A percentile compares a stretch with the other conserved stretches of the same genome.
phyloP scores from a whole-genome alignment of 2,329 filamentous ascomycete genomes.

The Davidsoniella neocaledoniae region DNA sequence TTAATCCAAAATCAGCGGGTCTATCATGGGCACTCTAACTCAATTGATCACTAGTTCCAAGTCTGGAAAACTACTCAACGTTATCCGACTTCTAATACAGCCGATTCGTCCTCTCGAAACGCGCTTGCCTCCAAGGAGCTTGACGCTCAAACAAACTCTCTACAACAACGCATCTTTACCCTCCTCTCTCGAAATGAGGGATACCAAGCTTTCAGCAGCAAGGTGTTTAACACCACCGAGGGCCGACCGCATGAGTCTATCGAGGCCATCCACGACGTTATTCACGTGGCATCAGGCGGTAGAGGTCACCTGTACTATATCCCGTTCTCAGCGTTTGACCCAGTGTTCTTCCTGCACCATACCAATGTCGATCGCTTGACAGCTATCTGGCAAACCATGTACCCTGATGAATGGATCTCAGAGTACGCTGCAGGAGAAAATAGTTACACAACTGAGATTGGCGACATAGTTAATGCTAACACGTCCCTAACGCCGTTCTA shows the following conservation, averaged over 20 bases:
- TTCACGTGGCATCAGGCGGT: slow-evolving; percentile 41
- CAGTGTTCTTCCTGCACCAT: slow-evolving; percentile 64
- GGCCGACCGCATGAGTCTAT: slow-evolving; percentile 42
- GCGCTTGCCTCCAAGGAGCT: slow-evolving; percentile 34
- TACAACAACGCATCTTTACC: slow-evolving; percentile 48
- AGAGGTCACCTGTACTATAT: slow-evolving; percentile 55
- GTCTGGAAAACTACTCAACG: slow-evolving; percentile 44
- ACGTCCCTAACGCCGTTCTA: slow-evolving; percentile 54
- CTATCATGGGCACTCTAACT: not conserved
- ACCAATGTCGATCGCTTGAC: slow-evolving; percentile 58
- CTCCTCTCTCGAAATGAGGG: slow-evolving; percentile 51
- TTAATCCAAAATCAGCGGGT: not conserved
- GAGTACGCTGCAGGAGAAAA: slow-evolving; percentile 36
- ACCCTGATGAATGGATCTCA: slow-evolving; percentile 50
- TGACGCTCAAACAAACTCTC: slow-evolving; percentile 33
- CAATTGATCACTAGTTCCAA: slow-evolving; percentile 29
- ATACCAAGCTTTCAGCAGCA: slow-evolving; percentile 53
- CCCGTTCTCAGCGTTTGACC: slow-evolving; percentile 61
- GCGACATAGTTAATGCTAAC: slow-evolving; percentile 34
- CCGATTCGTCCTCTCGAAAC: slow-evolving; percentile 35
- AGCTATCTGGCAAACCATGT: slow-evolving; percentile 59
- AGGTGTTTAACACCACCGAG: slow-evolving; percentile 38
- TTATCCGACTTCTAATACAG: slow-evolving; percentile 26
- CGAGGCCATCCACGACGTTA: slow-evolving; percentile 45
- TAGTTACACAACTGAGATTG: slow-evolving; percentile 43